Base-by-base conservation (phyloP, 768 basidiomycete species). In the Tylopilus sp. region DNA sequence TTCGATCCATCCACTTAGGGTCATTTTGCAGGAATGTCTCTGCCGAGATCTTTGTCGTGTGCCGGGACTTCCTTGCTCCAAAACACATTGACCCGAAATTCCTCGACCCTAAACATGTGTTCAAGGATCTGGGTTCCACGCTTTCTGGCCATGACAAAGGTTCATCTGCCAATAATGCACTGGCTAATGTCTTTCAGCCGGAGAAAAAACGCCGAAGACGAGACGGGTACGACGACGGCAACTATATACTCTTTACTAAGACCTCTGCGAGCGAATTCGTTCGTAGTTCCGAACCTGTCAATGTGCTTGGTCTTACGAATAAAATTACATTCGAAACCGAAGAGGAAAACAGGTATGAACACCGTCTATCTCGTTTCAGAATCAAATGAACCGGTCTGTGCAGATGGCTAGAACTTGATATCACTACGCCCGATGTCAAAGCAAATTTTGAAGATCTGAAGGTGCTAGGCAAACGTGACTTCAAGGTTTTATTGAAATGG, bases 21-120 rank as follows among this genome's bases (percentile, higher is more conserved):
- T 31, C 21, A 36, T 34, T 47, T 24, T 31, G 16, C 34, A 95
- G 95, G 75, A 98, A 96, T 74, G 97, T 99, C 40, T 99, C 97
- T 40, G 97, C 97, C 13, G 97, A 99, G 73, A 99, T 99, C 67
- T 99, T 99, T 78, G 97, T 99, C 62, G 92, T 98, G 45, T 99
- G 97, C 71, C 87, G 87, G 52, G 92, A 91, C 53, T 99, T 92
- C 74, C 80, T 92, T 52, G 93, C 95, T 10, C 97, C 97, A 3
- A 93, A 91, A 71, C 81, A 87, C 62, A 96, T 99, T 62, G 97
- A 99, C 65, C 94, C 96, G 14, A 97, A 96, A 72, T 97, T 99
- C 73, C 85, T 99, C 56, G 95, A 98, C 68, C 92, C 96, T 4
- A 92, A 86, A 67, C 92, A 98, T 65, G 97, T 99, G 57, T 99